A percentile compares a stretch with the other conserved stretches of the same genome.
These are phyloP conservation scores for Ambrosia hybrid DNA, from an alignment of 140 eudicot genomes.

Conservation along the genomic window DNA sequence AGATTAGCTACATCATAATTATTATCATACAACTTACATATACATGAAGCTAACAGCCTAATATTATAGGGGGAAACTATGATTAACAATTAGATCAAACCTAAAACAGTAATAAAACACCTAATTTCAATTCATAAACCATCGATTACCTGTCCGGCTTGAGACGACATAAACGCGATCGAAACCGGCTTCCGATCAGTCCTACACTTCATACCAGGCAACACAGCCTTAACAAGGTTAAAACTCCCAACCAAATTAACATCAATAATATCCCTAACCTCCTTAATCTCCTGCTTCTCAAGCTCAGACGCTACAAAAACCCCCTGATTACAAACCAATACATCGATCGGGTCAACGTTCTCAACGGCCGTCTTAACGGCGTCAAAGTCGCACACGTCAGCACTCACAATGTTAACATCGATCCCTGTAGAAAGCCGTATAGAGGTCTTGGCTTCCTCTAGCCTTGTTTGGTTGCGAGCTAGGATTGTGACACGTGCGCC, in stretches of 20 bases:
- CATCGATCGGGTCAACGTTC: conserved; percentile 63
- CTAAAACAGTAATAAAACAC: neutral
- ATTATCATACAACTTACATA: too few relatives aligned
- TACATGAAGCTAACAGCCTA: neutral
- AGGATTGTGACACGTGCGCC: conserved; percentile 84
- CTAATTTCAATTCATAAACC: neutral
- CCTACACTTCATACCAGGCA: conserved; percentile 79
- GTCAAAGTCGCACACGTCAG: conserved; percentile 72
- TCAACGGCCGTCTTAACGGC: conserved; percentile 59
- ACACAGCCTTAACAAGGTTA: conserved; percentile 81
- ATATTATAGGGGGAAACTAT: neutral
- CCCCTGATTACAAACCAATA: conserved; percentile 81
- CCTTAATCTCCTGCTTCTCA: conserved; percentile 62
- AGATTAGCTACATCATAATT: too few relatives aligned
- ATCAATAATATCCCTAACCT: conserved; percentile 66
- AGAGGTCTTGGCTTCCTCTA: conserved; percentile 61
- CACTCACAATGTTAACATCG: conserved; percentile 63
- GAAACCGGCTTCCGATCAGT: conserved; percentile 61
- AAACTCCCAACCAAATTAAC: conserved; percentile 80
- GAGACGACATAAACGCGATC: conserved; percentile 80
- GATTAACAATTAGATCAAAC: neutral
- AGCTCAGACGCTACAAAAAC: conserved; percentile 69
- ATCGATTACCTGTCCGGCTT: conserved; percentile 77
- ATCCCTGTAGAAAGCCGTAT: conserved; percentile 69
- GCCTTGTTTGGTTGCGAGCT: conserved; percentile 57